Conservation (phyloP, 352 stramenopile species). For the Pythium inflatum region DNA sequence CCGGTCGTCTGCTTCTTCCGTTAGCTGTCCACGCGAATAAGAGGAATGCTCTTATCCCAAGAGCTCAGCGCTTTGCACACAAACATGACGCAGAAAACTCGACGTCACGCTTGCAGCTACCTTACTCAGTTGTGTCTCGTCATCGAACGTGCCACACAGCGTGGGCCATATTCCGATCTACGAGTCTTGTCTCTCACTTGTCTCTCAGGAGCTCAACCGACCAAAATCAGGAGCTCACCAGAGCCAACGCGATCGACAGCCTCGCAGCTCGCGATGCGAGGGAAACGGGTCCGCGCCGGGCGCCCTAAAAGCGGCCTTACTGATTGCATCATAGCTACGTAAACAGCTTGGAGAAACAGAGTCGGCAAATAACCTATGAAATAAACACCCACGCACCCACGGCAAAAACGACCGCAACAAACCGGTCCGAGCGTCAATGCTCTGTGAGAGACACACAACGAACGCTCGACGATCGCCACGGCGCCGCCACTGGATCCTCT, state of each 20-base stretch:
- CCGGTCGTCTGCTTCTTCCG: neutral
- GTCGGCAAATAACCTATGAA: neutral
- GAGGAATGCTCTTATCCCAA: neutral
- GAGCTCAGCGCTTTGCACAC: slow-evolving; percentile 10
- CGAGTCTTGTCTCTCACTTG: neutral
- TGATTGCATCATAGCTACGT: slow-evolving; percentile 35
- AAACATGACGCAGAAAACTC: neutral
- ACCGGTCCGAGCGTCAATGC: too few species aligned
- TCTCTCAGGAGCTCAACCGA: neutral
- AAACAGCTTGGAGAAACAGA: neutral
- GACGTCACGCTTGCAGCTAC: neutral
- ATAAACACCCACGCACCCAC: neutral
- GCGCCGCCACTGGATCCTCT: too few species aligned
- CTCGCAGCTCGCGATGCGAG: neutral
- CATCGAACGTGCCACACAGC: slow-evolving; percentile 5
- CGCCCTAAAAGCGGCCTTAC: slow-evolving; percentile 45
- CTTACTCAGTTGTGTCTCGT: slow-evolving; percentile 28
- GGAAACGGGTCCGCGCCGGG: neutral
- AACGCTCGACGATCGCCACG: neutral
- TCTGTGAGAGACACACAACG: neutral
- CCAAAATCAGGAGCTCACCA: slow-evolving; percentile 10
- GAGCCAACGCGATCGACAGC: too few species aligned
- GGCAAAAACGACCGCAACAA: neutral
- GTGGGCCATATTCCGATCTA: neutral
- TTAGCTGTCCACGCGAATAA: slow-evolving; percentile 3